These are phyloP conservation scores for Hyphodiscus hymeniophilus DNA, from an alignment of 495 filamentous ascomycete species.

Conservation along the genomic window DNA sequence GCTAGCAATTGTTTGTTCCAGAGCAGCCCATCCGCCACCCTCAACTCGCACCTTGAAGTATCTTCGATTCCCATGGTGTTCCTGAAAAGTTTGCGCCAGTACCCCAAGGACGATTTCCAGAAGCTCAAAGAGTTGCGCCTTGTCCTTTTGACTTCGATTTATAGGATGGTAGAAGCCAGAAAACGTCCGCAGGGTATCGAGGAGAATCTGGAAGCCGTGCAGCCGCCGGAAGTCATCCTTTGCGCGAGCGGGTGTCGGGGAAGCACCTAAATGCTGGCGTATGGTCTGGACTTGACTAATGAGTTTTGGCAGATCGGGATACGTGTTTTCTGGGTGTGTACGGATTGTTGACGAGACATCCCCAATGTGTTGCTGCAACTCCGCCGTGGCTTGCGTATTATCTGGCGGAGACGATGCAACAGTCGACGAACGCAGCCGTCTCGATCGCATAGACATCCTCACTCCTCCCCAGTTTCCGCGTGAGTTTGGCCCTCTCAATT, in stretches of 20 bases:
- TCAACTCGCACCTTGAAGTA: conserved; percentile 71
- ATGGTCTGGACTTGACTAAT: conserved; percentile 33
- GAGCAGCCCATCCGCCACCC: conserved; percentile 67
- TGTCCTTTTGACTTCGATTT: conserved; percentile 50
- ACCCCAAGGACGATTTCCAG: conserved; percentile 62
- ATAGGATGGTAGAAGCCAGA: conserved; percentile 63
- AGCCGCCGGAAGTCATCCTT: conserved; percentile 80
- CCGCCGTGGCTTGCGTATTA: conserved; percentile 47
- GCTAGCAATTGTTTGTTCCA: conserved; percentile 60
- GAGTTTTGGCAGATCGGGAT: conserved; percentile 34
- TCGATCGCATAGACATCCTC: conserved; percentile 35
- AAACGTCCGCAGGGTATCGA: conserved; percentile 57
- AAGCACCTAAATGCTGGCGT: conserved; percentile 38
- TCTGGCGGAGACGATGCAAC: conserved; percentile 45
- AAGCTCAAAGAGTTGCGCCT: conserved; percentile 55
- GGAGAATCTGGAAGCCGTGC: conserved; percentile 67
- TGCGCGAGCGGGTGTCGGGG: conserved; percentile 32
- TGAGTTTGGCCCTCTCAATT: conserved; percentile 1
- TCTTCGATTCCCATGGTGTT: conserved; percentile 76
- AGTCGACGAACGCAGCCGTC: conserved; percentile 55
- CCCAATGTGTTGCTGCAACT: conserved; percentile 52
- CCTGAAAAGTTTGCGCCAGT: conserved; percentile 65
- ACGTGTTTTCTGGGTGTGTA: conserved; percentile 20
- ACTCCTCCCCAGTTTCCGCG: conserved; percentile 11
- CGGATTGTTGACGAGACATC: conserved; percentile 30